phyloP scores from a whole-genome alignment of 2,329 filamentous ascomycete genomes.

The Leptographium wingfieldii region DNA sequence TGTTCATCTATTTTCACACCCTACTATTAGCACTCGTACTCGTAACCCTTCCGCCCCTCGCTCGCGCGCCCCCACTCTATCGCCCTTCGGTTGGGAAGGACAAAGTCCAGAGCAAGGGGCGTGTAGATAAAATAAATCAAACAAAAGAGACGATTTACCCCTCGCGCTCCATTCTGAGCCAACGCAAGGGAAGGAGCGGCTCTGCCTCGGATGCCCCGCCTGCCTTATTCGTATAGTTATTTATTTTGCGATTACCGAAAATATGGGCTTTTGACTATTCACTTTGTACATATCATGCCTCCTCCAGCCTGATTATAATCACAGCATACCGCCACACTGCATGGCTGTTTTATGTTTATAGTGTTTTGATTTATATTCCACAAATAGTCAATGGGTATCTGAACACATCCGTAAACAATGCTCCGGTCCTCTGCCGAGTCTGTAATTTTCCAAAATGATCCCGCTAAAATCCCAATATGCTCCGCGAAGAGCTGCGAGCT shows the following conservation, averaged over 20 bases:
- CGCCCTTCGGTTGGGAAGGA: not conserved
- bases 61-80: not conserved
- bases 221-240: not conserved
- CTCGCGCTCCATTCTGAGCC: not conserved
- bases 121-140: not conserved
- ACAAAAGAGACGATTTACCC: not conserved
- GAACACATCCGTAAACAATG: not conserved
- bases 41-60: not conserved
- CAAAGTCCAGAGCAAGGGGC: not conserved
- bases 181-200: not conserved
- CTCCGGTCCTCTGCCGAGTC: not conserved
- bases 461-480: not conserved
- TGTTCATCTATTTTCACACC: not conserved
- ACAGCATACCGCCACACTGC: not conserved
- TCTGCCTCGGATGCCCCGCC: constrained; percentile 1
- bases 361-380: not conserved
- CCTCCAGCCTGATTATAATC: not conserved
- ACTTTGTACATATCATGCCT: not conserved
- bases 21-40: not conserved
- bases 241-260: not conserved
- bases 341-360: not conserved
- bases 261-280: not conserved
- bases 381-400: not conserved
- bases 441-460: not conserved
- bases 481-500: not conserved